These are phyloP conservation scores for Astrocystis sublimbata DNA, from an alignment of 495 filamentous ascomycete genomes.

Conservation along the genomic window DNA sequence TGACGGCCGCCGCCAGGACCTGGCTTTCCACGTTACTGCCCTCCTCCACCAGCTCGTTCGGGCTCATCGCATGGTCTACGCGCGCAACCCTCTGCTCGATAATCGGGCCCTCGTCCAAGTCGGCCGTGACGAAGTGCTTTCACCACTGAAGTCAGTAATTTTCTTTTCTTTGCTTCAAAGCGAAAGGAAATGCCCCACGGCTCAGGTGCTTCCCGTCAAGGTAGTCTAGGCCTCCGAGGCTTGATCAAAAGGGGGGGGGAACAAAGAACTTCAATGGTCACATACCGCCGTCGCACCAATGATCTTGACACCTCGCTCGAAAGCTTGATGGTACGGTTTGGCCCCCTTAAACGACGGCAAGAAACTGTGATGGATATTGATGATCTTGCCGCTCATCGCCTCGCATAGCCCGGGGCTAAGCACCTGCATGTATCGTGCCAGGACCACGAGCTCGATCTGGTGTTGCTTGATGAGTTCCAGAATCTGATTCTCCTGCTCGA, in stretches of 20 bases:
- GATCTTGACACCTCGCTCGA: slow-evolving; percentile 76
- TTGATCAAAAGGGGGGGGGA: too few relatives aligned
- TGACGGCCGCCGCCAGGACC: slow-evolving; percentile 69
- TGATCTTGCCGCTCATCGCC: slow-evolving; percentile 71
- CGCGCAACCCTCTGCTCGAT: slow-evolving; percentile 74
- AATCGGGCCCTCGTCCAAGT: slow-evolving; percentile 75
- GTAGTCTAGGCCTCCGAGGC: too few relatives aligned
- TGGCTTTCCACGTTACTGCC: slow-evolving; percentile 76
- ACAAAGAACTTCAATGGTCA: too few relatives aligned
- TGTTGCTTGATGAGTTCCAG: slow-evolving; percentile 63
- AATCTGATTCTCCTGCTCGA: slow-evolving; percentile 63
- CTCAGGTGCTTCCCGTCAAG: too few relatives aligned
- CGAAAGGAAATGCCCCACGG: too few relatives aligned
- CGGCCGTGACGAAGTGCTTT: slow-evolving; percentile 77
- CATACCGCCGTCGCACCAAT: slow-evolving; percentile 74
- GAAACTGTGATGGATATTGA: slow-evolving; percentile 84
- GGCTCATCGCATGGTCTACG: slow-evolving; percentile 67
- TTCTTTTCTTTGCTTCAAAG: too few relatives aligned
- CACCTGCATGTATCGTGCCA: slow-evolving; percentile 86
- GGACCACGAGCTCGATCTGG: slow-evolving; percentile 68
- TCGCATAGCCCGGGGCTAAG: slow-evolving; percentile 67
- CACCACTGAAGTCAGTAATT: too few relatives aligned
- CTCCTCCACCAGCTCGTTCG: slow-evolving; percentile 69
- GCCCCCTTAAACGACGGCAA: slow-evolving; percentile 78
- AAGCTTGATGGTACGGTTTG: slow-evolving; percentile 80